Base-by-base conservation (phyloP, 805 yeast genomes). In the Yarrowia sp. region DNA sequence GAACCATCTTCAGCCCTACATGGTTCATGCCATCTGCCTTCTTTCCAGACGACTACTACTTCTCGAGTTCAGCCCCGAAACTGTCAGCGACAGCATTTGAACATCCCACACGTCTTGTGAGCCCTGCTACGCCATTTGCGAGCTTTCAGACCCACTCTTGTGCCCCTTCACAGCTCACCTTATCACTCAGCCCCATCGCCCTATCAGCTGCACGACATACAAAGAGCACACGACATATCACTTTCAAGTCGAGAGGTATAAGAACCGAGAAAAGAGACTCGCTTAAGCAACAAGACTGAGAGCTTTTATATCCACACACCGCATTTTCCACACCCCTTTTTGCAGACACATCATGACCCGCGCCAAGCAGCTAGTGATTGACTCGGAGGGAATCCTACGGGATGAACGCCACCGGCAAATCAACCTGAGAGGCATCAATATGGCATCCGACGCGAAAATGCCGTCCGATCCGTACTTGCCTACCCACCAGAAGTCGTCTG, bases 341-440 rank as follows among this genome's bases (percentile, higher is more conserved):
- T 26, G 32, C 36, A 48, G 11, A 26, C 52, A 14, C 32, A 52
- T 7, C 40, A 59, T 59, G 65, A 43, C 65, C 14, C 40, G 65
- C 2, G 65, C 65, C 3, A 43, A 45, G 16, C 52, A 43, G 15
- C 65, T 63, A 26, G 67, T 48, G 14, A 48, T 63, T 22, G 87
- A 86, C 67, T 71, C 74, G 2, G 71, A 79, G 35, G 97, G 96
- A 2, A 80, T 83, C 70, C 87, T 92, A 72, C 78, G 85, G 2
- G 86, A 87, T 70, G 73, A 72, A 0, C 70, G 82, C 1, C 91
- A 90, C 4, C 80, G 96, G 53, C 81, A 80, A 26, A 80, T 91
- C 14, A 81, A 82, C 8, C 77, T 92, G 53, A 85, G 89, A 72
- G 98, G 98, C 0, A 89, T 92, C 69, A 92, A 93, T 76, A 76